phyloP scores from a whole-genome alignment of 352 stramenopile genomes.

The Globisporangium cederbergense region DNA sequence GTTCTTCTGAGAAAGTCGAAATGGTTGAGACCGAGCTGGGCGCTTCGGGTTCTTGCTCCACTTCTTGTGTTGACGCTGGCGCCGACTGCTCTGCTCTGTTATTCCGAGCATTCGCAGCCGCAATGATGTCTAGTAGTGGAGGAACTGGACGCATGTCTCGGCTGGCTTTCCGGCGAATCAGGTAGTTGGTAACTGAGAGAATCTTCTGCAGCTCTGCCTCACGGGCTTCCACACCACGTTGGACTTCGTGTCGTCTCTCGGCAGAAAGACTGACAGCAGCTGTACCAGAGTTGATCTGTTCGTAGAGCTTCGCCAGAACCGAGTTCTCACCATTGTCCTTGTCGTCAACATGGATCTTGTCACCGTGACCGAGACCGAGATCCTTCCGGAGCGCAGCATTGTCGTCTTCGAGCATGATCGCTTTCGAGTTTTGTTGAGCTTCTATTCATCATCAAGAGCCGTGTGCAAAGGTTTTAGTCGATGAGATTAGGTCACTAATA shows the following conservation, averaged over 20 bases:
- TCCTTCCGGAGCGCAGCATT: conserved; percentile 70
- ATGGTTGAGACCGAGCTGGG: conserved; percentile 33
- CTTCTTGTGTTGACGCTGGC: conserved; percentile 14
- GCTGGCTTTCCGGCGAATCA: conserved; percentile 62
- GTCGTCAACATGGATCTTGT: conserved; percentile 89
- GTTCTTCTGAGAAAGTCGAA: conserved; percentile 40
- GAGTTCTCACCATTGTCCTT: conserved; percentile 73
- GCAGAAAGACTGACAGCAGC: conserved; percentile 80
- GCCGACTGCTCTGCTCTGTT: conserved; percentile 4
- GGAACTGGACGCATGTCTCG: conserved; percentile 29
- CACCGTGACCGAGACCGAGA: conserved; percentile 80
- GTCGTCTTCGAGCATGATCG: conserved; percentile 69
- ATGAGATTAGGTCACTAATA: background rate
- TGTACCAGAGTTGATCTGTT: conserved; percentile 84
- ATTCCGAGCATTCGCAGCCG: conserved; percentile 18
- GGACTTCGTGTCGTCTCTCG: conserved; percentile 84
- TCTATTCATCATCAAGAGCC: conserved; percentile 31
- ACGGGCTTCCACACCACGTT: conserved; percentile 76
- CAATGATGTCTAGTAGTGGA: conserved; percentile 19
- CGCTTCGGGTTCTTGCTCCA: conserved; percentile 39
- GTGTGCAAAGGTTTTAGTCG: conserved; percentile 1
- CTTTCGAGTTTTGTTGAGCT: conserved; percentile 58
- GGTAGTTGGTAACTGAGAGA: conserved; percentile 77
- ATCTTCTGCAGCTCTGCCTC: conserved; percentile 83
- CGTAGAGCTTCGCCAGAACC: conserved; percentile 74